phyloP scores from a whole-genome alignment of 805 yeast species.

The Kuraishia piskuri region DNA sequence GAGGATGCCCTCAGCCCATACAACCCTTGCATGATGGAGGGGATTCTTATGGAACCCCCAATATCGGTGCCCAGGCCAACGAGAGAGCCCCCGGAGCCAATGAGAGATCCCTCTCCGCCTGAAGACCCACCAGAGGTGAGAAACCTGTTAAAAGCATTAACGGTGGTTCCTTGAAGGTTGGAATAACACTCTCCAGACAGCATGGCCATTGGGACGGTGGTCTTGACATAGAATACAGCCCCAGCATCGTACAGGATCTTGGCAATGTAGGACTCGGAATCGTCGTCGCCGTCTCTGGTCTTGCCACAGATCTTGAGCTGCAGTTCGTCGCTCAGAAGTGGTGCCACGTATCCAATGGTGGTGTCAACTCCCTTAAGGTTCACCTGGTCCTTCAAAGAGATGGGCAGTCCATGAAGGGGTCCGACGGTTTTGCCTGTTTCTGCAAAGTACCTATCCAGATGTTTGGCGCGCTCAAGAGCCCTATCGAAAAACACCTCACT shows the following conservation, averaged over 20 bases:
- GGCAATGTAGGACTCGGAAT: constrained; percentile 22
- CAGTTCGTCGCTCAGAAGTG: constrained; percentile 7
- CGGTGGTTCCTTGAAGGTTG: constrained; percentile 40
- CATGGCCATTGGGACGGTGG: constrained; percentile 48
- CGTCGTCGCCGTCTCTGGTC: constrained; percentile 4
- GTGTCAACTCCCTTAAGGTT: constrained; percentile 27
- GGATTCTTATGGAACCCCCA: constrained; percentile 55
- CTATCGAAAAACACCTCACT: constrained; percentile 16
- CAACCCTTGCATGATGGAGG: constrained; percentile 50
- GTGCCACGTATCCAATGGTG: constrained; percentile 12
- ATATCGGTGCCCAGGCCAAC: constrained; percentile 58
- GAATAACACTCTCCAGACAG: constrained; percentile 52
- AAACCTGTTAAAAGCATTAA: constrained; percentile 41
- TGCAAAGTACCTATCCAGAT: constrained; percentile 10
- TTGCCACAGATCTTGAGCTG: constrained; percentile 11
- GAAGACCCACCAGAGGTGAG: constrained; percentile 58
- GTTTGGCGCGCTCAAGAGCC: constrained; percentile 14
- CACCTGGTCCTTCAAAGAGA: constrained; percentile 47
- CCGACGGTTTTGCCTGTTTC: constrained; percentile 11
- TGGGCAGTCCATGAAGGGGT: constrained; percentile 19
- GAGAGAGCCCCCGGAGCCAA: constrained; percentile 47
- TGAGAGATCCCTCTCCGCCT: constrained; percentile 57
- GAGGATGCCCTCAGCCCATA: constrained; percentile 47
- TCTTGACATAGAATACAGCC: constrained; percentile 42
- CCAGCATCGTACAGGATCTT: constrained; percentile 9